phyloP scores from a whole-genome alignment of 2,329 filamentous ascomycete species.

The Graphilbum sp. region DNA sequence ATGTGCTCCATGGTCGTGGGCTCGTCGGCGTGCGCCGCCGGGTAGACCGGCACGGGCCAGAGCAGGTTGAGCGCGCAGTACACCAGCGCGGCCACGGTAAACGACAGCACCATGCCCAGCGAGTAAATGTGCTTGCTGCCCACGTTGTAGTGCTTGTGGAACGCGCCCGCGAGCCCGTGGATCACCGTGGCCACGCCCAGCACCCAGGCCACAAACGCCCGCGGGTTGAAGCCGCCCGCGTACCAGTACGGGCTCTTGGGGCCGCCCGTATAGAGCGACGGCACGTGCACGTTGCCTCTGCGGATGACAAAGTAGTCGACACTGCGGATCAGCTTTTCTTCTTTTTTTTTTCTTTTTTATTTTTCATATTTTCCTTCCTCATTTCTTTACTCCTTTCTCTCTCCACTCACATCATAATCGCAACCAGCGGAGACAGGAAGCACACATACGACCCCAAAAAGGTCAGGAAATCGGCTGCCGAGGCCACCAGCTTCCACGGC shows the following conservation, averaged over 20 bases:
- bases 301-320: background rate
- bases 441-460: conserved; percentile 4
- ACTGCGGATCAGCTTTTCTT: background rate
- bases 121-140: conserved; percentile 14
- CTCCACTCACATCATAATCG: background rate
- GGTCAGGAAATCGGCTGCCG: conserved; percentile 8
- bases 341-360: too few species aligned
- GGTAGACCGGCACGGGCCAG: background rate
- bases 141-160: conserved; percentile 14
- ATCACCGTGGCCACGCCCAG: conserved; percentile 18
- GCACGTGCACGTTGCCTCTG: conserved; percentile 4
- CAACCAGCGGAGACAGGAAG: background rate
- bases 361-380: too few species aligned
- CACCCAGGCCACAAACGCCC: conserved; percentile 17
- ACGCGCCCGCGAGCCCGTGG: conserved; percentile 17
- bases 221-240: conserved; percentile 16
- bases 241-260: conserved; percentile 12
- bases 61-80: conserved; percentile 26
- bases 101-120: conserved; percentile 1
- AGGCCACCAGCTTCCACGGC: conserved; percentile 11
- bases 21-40: background rate
- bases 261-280: conserved; percentile 1
- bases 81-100: conserved; percentile 73
- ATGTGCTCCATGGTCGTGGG: background rate
- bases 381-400: too few species aligned